Evolutionary conservation across 148 eudicot genomes (phyloP).

Genomic region (Diospyros lotus): DNA sequence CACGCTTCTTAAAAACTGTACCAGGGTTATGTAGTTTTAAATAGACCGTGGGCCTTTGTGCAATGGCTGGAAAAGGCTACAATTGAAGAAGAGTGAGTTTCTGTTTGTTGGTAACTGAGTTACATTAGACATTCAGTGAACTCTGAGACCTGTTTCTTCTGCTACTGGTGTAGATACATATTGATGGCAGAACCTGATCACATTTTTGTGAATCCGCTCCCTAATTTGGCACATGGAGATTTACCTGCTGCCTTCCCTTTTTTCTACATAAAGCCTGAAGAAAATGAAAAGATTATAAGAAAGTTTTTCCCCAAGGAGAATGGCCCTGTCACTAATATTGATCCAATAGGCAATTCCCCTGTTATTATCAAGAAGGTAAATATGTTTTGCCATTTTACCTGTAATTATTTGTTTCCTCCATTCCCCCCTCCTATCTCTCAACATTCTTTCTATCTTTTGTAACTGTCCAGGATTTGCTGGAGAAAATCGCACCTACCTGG

Average conservation of each 20-base stretch:
- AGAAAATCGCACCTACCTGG: conserved; percentile 90
- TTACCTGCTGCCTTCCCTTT: conserved; percentile 87
- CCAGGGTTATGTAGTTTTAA: conserved; percentile 77
- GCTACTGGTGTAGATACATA: conserved; percentile 56
- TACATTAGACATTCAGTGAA: background rate
- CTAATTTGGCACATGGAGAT: conserved; percentile 75
- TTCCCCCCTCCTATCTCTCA: background rate
- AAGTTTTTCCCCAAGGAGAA: conserved; percentile 71
- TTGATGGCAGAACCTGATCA: conserved; percentile 99
- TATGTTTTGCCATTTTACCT: background rate
- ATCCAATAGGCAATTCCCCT: conserved; percentile 92
- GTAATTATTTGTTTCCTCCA: background rate
- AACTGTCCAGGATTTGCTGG: conserved; percentile 40
- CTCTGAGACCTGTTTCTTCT: background rate
- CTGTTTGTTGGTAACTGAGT: background rate
- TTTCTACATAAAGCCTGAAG: conserved; percentile 85
- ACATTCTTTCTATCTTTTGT: background rate
- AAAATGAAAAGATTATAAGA: conserved; percentile 66
- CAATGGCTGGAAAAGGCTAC: conserved; percentile 77
- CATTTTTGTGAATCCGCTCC: conserved; percentile 74
- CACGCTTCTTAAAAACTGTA: conserved; percentile 12
- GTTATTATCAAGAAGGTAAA: conserved; percentile 73
- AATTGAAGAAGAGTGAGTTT: conserved; percentile 78
- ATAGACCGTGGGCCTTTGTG: conserved; percentile 97
- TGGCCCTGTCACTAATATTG: conserved; percentile 87